Evolutionary conservation across 805 yeast genomes (phyloP).

Genomic region (Nakazawaea holstii): DNA sequence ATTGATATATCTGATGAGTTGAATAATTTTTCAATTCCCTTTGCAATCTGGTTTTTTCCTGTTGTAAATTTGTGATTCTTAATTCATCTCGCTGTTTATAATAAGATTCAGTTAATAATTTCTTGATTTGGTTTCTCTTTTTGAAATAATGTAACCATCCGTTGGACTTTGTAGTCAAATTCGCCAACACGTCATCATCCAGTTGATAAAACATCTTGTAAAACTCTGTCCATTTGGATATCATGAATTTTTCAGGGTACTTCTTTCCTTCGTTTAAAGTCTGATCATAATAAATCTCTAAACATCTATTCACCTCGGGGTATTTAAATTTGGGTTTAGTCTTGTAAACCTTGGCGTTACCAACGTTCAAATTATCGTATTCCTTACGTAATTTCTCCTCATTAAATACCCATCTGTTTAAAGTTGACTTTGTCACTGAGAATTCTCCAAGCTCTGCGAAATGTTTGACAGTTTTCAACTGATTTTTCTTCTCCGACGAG

Average conservation of each 20-base stretch:
- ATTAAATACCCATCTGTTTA: conserved; percentile 33
- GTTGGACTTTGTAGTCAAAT: conserved; percentile 22
- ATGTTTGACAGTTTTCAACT: conserved; percentile 28
- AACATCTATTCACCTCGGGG: conserved; percentile 29
- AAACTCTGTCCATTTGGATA: conserved; percentile 25
- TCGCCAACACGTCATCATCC: not conserved
- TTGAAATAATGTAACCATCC: conserved; percentile 39
- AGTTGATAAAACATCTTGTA: conserved; percentile 17
- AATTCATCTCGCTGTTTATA: conserved; percentile 16
- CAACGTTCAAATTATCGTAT: conserved; percentile 20
- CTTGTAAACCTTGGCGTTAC: conserved; percentile 23
- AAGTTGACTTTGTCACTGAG: conserved; percentile 31
- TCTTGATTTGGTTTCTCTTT: conserved; percentile 22
- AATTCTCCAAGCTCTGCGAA: conserved; percentile 26
- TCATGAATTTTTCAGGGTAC: conserved; percentile 24
- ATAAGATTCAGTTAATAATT: conserved; percentile 22
- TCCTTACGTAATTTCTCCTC: conserved; percentile 26
- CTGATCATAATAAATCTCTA: conserved; percentile 32
- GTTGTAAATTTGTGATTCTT: conserved; percentile 13
- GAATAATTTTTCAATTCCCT: conserved; percentile 13
- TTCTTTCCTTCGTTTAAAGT: conserved; percentile 22
- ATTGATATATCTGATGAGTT: conserved; percentile 26
- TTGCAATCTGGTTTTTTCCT: conserved; percentile 21
- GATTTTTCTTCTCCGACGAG: conserved; percentile 24
- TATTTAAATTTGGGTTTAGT: conserved; percentile 27